Conservation (phyloP, 164 flowering plant genomes). For the Berberis vulgaris region DNA sequence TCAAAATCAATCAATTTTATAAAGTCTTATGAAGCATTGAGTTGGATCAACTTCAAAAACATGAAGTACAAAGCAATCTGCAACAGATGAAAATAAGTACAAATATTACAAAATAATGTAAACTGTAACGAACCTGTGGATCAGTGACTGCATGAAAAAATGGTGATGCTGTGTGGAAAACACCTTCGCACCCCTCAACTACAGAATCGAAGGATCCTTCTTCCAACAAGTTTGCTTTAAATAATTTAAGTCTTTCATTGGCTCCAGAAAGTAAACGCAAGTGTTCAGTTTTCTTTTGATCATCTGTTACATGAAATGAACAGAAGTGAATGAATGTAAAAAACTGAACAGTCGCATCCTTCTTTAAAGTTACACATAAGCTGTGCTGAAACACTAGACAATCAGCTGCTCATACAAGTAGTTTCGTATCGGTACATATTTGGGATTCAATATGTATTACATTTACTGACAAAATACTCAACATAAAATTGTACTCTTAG, state of each 20-base stretch:
- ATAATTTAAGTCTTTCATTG: constrained; percentile 29
- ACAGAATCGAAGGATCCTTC: constrained; percentile 37
- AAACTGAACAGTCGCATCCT: neutral
- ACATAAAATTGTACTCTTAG: no score
- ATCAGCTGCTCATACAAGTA: neutral
- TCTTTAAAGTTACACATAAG: no score
- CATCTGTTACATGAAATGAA: constrained; percentile 24
- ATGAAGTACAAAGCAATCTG: neutral
- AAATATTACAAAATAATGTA: neutral
- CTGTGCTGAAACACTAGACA: neutral
- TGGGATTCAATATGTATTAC: neutral
- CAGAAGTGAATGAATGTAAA: neutral
- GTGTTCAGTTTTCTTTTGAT: constrained; percentile 49
- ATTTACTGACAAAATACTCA: neutral
- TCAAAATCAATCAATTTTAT: no score
- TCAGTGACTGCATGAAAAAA: constrained; percentile 22
- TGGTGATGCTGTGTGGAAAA: constrained; percentile 45
- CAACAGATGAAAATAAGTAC: neutral
- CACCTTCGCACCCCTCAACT: constrained; percentile 38
- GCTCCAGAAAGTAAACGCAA: constrained; percentile 50
- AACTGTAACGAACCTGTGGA: constrained; percentile 24
- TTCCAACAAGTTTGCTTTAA: constrained; percentile 31
- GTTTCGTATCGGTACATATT: neutral
- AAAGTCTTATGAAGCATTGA: no score
- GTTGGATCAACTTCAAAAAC: no score